phyloP scores from a whole-genome alignment of 2,329 filamentous ascomycete genomes.

The Ascochyta lentis region DNA sequence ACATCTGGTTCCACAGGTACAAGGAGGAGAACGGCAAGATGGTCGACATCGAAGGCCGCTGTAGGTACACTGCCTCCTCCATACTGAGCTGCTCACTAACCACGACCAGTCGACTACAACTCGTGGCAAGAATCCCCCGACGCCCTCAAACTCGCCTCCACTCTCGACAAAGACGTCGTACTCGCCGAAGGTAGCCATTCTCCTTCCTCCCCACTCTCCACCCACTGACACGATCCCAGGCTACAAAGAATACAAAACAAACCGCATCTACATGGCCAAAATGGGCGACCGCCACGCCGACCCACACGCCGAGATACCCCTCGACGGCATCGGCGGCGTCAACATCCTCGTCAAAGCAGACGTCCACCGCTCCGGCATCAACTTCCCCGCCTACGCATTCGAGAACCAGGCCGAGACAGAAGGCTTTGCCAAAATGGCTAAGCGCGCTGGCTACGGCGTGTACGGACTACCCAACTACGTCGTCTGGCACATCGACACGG shows the following conservation, averaged over 20 bases:
- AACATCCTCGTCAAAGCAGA: constrained; percentile 98
- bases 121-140: constrained; percentile 96
- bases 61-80: constrained; percentile 58
- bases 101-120: constrained; percentile 85
- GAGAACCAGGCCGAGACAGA: constrained; percentile 99
- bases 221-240: constrained; percentile 58
- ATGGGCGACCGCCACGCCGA: constrained; percentile 94
- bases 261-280: constrained; percentile 84
- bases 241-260: constrained; percentile 92
- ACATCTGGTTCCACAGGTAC: constrained; percentile 97
- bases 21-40: constrained; percentile 66
- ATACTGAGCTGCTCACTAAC: constrained; percentile 14
- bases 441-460: constrained; percentile 90
- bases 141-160: constrained; percentile 74
- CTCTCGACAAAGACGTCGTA: constrained; percentile 78
- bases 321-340: constrained; percentile 95
- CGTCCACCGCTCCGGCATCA: constrained; percentile 95
- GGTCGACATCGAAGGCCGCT: constrained; percentile 89
- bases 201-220: neutral
- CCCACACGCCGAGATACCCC: constrained; percentile 88
- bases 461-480: constrained; percentile 95
- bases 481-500: constrained; percentile 97
- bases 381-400: constrained; percentile 95
- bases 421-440: constrained; percentile 98
- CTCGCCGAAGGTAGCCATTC: constrained; percentile 76